phyloP scores from a whole-genome alignment of 495 filamentous ascomycete species.

The Poronia punctata region DNA sequence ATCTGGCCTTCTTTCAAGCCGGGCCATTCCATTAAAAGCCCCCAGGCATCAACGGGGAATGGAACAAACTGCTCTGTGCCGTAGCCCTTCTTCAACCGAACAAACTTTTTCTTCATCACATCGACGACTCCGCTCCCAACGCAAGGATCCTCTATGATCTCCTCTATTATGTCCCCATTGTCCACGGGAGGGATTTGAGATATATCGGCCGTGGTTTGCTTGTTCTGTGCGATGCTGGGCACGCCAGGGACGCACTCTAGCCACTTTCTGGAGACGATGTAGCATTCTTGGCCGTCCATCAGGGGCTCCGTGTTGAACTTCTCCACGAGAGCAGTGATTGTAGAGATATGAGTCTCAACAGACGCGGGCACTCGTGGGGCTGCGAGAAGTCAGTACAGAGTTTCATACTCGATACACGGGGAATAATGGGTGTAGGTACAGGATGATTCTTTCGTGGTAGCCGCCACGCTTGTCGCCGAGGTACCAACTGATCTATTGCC shows the following conservation, averaged over 20 bases:
- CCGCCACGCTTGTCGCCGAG: neutral
- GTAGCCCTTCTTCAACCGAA: conserved; percentile 70
- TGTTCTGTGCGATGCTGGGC: conserved; percentile 18
- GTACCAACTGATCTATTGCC: neutral
- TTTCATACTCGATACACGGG: neutral
- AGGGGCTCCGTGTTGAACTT: conserved; percentile 44
- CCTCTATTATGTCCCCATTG: conserved; percentile 64
- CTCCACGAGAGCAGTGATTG: conserved; percentile 56
- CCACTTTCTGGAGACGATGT: conserved; percentile 74
- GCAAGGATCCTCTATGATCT: conserved; percentile 38
- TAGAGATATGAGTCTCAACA: conserved; percentile 52
- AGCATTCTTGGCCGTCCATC: conserved; percentile 65
- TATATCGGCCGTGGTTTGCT: conserved; percentile 12
- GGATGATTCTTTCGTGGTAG: neutral
- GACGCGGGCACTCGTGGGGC: conserved; percentile 14
- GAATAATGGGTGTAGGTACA: neutral
- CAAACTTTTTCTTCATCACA: conserved; percentile 45
- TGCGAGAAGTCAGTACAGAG: conserved; percentile 11
- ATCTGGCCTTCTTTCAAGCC: conserved; percentile 63
- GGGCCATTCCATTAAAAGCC: conserved; percentile 74
- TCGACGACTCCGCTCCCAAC: conserved; percentile 25
- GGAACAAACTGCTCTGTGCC: conserved; percentile 66
- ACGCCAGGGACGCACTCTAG: conserved; percentile 59
- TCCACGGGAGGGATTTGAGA: conserved; percentile 56
- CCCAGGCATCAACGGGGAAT: conserved; percentile 73